Base-by-base conservation (phyloP, 2,329 filamentous ascomycete species). In the Mollisiaceae sp. region DNA sequence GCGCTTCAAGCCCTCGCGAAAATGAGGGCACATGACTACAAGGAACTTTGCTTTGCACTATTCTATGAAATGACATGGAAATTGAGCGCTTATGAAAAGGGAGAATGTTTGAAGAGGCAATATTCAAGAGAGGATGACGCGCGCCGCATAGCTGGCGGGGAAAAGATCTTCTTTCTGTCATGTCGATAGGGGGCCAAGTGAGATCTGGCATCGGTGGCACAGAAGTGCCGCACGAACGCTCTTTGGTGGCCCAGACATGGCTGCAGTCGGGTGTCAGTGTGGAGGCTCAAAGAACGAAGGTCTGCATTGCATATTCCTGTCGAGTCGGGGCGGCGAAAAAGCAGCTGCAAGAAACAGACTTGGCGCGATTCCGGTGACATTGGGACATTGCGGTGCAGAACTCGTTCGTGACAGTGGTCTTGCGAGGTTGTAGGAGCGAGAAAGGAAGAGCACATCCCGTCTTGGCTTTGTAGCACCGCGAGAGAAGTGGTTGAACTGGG, bases 1-100 rank as follows among this genome's bases (percentile, higher is more conserved):
- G 50, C 50, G 50, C 50, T 54, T 54, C 50, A 54, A 54, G 24
- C 6, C 8, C 6, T 32, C 27, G 27, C 27, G 27, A 32, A 32
- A 54, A 32, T 35, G 50, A 50, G 50, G 22, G 27, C 50, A 54
- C 24, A 35, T 54, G 50, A 54, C 50, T 18, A 8, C 18, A 24
- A 50, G 20, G 18, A 50, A 20, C 20, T 4, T 3, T 27, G 50
- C 22, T 35, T 54, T 54, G 27, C 50, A 54, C 18, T 32, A 54
- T 32, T 32, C 22, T 54, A 54, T 54, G 50, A 54, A 54, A 50
- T 22, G 45, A 24, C 45, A 27, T 22, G 8, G 20, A 50, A 24
- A 32, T 50, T 54, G 50, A 54, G 50, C 50, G 50, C 50, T 54
- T 54, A 54, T 54, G 50, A 54, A 54, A 35, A 22, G 24, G 50